Conservation (phyloP, 192 early-diverging fungal genomes). For the Rhizophagus prolifer region DNA sequence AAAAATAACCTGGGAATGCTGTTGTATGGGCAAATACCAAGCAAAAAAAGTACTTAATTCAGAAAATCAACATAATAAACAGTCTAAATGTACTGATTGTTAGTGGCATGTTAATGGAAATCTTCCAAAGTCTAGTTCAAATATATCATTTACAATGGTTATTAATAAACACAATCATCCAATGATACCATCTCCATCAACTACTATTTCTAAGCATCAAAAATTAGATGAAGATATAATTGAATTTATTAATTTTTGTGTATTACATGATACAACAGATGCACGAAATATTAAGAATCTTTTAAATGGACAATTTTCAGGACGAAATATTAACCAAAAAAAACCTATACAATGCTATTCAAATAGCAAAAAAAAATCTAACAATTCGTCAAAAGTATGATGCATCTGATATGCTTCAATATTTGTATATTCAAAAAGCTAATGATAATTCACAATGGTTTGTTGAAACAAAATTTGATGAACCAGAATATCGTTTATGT, state of each 20-base stretch:
- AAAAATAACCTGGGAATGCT: neutral
- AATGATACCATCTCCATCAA: neutral
- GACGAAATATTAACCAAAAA: neutral
- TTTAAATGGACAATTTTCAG: neutral
- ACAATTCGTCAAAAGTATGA: too few relatives aligned
- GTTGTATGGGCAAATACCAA: neutral
- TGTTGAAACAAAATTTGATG: constrained; percentile 5
- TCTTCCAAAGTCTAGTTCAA: neutral
- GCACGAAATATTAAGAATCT: constrained; percentile 3
- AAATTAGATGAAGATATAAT: neutral
- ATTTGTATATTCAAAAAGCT: too few relatives aligned
- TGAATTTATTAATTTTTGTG: constrained; percentile 10
- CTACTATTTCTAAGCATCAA: neutral
- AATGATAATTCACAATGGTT: neutral
- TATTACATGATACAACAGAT: neutral
- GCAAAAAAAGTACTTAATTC: neutral
- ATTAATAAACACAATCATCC: neutral
- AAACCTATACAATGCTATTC: too few relatives aligned
- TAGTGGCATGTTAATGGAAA: constrained; percentile 1
- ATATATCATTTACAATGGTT: neutral
- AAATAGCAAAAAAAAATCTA: too few relatives aligned
- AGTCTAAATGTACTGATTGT: neutral
- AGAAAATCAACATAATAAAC: neutral
- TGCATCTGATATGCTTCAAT: too few relatives aligned
- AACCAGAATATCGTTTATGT: neutral